phyloP scores from a whole-genome alignment of 306 rosid species.

The Corylus americana region DNA sequence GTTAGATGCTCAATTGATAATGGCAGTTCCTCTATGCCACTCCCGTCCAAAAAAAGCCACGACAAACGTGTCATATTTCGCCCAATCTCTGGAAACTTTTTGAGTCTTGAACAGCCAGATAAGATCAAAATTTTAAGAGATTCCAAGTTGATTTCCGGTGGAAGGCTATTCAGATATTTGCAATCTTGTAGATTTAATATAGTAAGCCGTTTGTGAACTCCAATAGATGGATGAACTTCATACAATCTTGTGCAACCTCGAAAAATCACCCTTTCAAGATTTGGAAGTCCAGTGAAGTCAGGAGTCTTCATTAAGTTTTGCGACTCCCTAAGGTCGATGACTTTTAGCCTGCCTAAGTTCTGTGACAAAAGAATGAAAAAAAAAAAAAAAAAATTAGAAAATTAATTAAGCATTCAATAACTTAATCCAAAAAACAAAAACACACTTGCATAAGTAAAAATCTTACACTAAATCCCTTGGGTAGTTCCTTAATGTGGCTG shows the following conservation, averaged over 20 bases:
- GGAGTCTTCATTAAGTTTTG: constrained; percentile 13
- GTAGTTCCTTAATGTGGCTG: constrained; percentile 8
- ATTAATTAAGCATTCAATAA: background rate
- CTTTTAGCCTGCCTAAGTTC: constrained; percentile 20
- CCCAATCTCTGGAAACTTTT: constrained; percentile 26
- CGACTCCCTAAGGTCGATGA: constrained; percentile 29
- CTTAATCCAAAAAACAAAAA: background rate
- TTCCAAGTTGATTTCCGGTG: constrained; percentile 18
- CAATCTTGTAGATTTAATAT: constrained; percentile 24
- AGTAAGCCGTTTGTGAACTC: constrained; percentile 12
- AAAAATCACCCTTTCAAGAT: constrained; percentile 23
- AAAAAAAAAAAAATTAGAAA: no score
- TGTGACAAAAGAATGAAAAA: background rate
- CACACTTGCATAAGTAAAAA: background rate
- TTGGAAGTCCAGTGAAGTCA: constrained; percentile 7
- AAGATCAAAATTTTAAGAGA: constrained; percentile 22
- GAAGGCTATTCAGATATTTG: background rate
- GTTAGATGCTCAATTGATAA: background rate
- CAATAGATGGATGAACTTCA: constrained; percentile 19
- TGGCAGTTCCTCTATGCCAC: background rate
- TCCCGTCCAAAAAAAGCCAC: background rate
- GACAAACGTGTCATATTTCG: constrained; percentile 6
- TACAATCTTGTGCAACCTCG: constrained; percentile 24
- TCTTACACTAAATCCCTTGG: constrained; percentile 19
- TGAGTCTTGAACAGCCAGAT: constrained; percentile 9